phyloP scores from a whole-genome alignment of 257 asterid species.

The Eucommia ulmoides region DNA sequence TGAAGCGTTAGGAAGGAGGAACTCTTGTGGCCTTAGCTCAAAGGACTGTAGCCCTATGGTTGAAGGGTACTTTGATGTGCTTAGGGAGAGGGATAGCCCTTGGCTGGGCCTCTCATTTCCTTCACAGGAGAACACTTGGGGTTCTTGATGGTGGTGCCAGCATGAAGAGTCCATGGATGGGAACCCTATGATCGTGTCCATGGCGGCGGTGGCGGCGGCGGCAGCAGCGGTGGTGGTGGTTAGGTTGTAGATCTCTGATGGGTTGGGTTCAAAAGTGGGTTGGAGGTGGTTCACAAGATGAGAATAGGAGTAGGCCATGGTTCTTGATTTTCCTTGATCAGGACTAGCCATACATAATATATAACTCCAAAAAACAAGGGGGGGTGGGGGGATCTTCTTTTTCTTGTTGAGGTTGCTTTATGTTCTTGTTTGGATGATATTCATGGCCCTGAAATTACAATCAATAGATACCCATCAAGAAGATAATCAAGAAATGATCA shows the following conservation, averaged over 20 bases:
- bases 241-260: slow-evolving; percentile 7
- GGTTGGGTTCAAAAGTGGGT: no score
- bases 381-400: slow-evolving; percentile 5
- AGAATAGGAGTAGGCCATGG: slow-evolving; percentile 13
- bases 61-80: slow-evolving; percentile 51
- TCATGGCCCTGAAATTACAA: not conserved
- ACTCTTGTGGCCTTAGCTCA: slow-evolving; percentile 37
- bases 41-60: slow-evolving; percentile 50
- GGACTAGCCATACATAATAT: slow-evolving; percentile 11
- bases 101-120: slow-evolving; percentile 76
- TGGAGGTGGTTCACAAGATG: no score
- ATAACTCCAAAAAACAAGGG: not conserved
- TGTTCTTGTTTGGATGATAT: slow-evolving; percentile 23
- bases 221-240: slow-evolving; percentile 10
- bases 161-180: no score
- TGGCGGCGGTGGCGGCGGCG: slow-evolving; percentile 12
- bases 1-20: slow-evolving; percentile 36
- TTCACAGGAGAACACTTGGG: slow-evolving; percentile 54
- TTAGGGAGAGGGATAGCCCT: slow-evolving; percentile 76
- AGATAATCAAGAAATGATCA: not conserved
- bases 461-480: not conserved
- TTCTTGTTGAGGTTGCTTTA: slow-evolving; percentile 32
- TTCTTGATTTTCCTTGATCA: slow-evolving; percentile 27
- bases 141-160: slow-evolving; percentile 11
- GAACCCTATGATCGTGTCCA: slow-evolving; percentile 7